Evolutionary conservation across 2,329 filamentous ascomycete species (phyloP), one percentile per base, ranked within the genome.

Genomic region (Calonectria multiphialidica): DNA sequence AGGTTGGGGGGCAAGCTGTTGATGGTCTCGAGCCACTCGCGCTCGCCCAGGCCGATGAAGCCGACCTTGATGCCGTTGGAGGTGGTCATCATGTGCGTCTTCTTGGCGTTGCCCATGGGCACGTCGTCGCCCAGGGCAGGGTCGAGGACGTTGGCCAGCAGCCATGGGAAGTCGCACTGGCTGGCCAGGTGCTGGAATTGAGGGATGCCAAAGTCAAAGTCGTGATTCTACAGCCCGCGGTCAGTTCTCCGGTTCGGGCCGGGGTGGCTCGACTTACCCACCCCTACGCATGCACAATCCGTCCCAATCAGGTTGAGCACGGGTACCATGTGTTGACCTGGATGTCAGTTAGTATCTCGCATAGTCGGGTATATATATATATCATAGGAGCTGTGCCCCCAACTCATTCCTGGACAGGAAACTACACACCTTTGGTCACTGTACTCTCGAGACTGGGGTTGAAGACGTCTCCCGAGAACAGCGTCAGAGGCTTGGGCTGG

Each of bases 381-480:
- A 16, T 57, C 53, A 2, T 16, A n/a, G 2, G 21, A 9, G 21
- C 21, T 23, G 8, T 49, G 40, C 21, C n/a, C n/a, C 25, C 40
- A 13, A 12, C 10, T 5, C 30, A 16, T 59, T 16, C 16, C n/a
- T 1, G n/a, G n/a, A 13, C 6, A 9, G 1, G 25, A 42, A 16
- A n/a, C 45, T 6, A 33, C 83, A 75, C 81, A 88, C 94, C 95
- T 85, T 98, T 98, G 3, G 95, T 98, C 40, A 98, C 92, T 21
- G 93, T 94, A 79, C 93, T 96, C 84, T 98, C 95, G 71, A 98
- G 85, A 78, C 94, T 96, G 0, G 96, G 95, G 81, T 98, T 98
- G 84, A 97, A 98, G 12, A 93, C 95, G 88, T 98, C 96, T 44
- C 95, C 95, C 3, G 95, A 98, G 84, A 98, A 98, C 77, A 98